Evolutionary conservation across 1,139 yeast species (phyloP).

Genomic region (Magnusiomyces tetraspermus): DNA sequence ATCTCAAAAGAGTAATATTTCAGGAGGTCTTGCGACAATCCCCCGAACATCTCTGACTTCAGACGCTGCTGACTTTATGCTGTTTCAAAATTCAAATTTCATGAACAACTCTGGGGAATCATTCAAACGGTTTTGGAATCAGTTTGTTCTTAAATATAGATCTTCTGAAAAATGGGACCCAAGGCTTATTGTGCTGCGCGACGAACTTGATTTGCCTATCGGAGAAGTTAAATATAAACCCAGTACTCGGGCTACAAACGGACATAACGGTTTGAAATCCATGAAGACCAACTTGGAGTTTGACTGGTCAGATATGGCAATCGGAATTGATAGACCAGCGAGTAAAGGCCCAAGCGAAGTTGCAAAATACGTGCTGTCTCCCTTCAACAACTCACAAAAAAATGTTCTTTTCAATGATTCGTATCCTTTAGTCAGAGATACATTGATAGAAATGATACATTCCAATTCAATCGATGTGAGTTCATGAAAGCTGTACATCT

Average conservation of each 20-base stretch:
- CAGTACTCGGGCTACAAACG: slow-evolving; percentile 52
- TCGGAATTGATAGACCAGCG: slow-evolving; percentile 67
- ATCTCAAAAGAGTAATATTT: slow-evolving; percentile 14
- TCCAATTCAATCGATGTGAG: not conserved
- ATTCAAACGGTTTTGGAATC: slow-evolving; percentile 36
- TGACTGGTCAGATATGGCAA: slow-evolving; percentile 27
- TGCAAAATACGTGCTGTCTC: slow-evolving; percentile 50
- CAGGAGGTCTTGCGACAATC: slow-evolving; percentile 14
- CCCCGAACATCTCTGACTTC: slow-evolving; percentile 8
- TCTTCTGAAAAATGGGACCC: slow-evolving; percentile 25
- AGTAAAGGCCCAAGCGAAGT: slow-evolving; percentile 39
- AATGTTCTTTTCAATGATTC: slow-evolving; percentile 30
- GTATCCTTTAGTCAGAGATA: slow-evolving; percentile 34
- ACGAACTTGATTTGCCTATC: slow-evolving; percentile 55
- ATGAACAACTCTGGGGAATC: slow-evolving; percentile 63
- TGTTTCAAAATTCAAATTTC: slow-evolving; percentile 43
- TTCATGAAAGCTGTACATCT: not conserved
- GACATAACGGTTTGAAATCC: slow-evolving; percentile 65
- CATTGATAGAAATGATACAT: slow-evolving; percentile 30
- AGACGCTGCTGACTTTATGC: slow-evolving; percentile 20
- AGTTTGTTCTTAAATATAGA: slow-evolving; percentile 24
- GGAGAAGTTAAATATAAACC: slow-evolving; percentile 56
- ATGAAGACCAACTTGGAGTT: not conserved
- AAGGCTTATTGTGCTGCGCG: slow-evolving; percentile 55
- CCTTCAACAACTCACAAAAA: slow-evolving; percentile 37